Percentiles rank a stretch among this genome's conserved stretches.
Evolutionary conservation across 192 early-diverging fungal genomes (phyloP).

Genomic region (Coemansia sp.): DNA sequence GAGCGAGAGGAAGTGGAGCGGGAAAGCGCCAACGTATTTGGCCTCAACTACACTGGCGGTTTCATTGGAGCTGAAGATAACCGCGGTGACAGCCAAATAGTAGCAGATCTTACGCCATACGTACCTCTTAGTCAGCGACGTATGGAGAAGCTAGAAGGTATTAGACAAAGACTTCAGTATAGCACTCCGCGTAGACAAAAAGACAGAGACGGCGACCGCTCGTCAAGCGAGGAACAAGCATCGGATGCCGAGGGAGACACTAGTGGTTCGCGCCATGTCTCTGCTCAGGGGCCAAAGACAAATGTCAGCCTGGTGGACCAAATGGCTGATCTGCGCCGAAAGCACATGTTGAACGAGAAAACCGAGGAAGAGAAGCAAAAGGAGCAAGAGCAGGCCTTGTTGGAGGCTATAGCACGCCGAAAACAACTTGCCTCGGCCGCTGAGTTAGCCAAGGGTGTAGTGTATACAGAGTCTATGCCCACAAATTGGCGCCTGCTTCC

Average conservation of each 20-base stretch:
- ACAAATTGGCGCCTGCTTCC: slow-evolving; percentile 82
- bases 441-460: slow-evolving; percentile 83
- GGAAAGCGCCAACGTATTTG: background rate
- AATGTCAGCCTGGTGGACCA: slow-evolving; percentile 82
- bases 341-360: slow-evolving; percentile 62
- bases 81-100: background rate
- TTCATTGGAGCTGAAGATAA: background rate
- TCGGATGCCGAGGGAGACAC: slow-evolving; percentile 2
- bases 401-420: slow-evolving; percentile 74
- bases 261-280: background rate
- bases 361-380: slow-evolving; percentile 76
- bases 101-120: slow-evolving; percentile 1
- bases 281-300: slow-evolving; percentile 57
- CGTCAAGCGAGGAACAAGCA: background rate
- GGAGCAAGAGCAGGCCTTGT: slow-evolving; percentile 80
- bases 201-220: background rate
- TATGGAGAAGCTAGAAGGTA: slow-evolving; percentile 22
- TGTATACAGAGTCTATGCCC: slow-evolving; percentile 82
- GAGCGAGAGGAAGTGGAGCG: slow-evolving; percentile 29
- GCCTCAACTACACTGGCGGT: background rate
- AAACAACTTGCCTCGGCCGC: slow-evolving; percentile 81
- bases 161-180: slow-evolving; percentile 22
- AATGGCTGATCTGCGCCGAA: slow-evolving; percentile 68
- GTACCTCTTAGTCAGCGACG: slow-evolving; percentile 30
- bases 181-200: background rate